Conservation (phyloP, 2,329 filamentous ascomycete species). For the Parafenestella ontariensis region DNA sequence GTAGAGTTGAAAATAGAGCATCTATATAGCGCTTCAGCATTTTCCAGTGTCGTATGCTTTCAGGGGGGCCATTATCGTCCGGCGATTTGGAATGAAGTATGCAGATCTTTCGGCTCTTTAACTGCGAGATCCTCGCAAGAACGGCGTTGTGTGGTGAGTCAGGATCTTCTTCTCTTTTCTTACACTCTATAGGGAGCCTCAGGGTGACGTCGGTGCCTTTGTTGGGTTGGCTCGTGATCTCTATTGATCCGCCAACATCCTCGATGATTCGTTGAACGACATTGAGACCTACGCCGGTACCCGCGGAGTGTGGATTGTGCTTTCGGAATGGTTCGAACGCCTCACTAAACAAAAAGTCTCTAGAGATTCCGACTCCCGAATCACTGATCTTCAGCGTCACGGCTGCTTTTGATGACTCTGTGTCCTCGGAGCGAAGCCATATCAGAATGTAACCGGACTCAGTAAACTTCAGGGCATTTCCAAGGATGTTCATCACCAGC, state of each 20-base stretch:
- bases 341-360: constrained; percentile 29
- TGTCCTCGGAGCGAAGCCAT: constrained; percentile 16
- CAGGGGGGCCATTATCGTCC: neutral
- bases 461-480: constrained; percentile 43
- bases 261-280: constrained; percentile 31
- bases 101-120: constrained; percentile 23
- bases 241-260: constrained; percentile 25
- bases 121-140: constrained; percentile 4
- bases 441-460: constrained; percentile 31
- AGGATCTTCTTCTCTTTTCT: neutral
- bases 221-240: constrained; percentile 14
- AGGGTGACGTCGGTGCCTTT: constrained; percentile 13
- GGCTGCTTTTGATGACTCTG: neutral
- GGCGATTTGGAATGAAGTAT: constrained; percentile 17
- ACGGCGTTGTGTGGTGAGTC: constrained; percentile 3
- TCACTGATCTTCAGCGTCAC: constrained; percentile 42
- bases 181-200: constrained; percentile 6
- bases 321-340: constrained; percentile 40
- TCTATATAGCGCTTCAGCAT: constrained; percentile 17
- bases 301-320: constrained; percentile 29
- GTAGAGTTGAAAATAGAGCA: constrained; percentile 21
- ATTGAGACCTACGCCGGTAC: constrained; percentile 30
- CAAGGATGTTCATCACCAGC: constrained; percentile 40
- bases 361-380: constrained; percentile 35
- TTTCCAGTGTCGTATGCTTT: neutral